Conservation (phyloP, 2,329 filamentous ascomycete genomes). For the Fusarium pseudocircinatum region DNA sequence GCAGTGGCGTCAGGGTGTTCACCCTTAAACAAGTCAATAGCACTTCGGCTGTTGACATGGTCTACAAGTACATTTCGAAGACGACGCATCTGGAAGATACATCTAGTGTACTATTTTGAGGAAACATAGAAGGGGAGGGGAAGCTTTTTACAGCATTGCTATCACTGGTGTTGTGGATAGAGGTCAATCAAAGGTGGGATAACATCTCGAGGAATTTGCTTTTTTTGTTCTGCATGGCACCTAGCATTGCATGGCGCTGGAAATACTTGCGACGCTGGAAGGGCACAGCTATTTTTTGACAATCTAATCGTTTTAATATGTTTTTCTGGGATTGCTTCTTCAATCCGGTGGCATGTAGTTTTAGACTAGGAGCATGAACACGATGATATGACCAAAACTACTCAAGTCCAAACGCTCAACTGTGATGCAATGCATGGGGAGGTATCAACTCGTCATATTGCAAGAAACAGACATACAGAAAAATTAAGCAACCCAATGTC, state of each 20-base stretch:
- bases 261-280: constrained; percentile 19
- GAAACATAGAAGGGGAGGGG: constrained; percentile 1
- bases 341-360: constrained; percentile 1
- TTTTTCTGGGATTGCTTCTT: background rate
- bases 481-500: constrained; percentile 38
- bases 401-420: background rate
- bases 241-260: constrained; percentile 43
- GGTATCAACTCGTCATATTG: constrained; percentile 45
- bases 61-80: background rate
- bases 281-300: constrained; percentile 20
- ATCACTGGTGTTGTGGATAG: constrained; percentile 30
- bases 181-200: background rate
- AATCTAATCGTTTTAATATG: constrained; percentile 26
- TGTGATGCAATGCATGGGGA: constrained; percentile 16
- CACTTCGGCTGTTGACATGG: background rate
- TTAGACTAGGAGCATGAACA: constrained; percentile 7
- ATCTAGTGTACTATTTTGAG: constrained; percentile 16
- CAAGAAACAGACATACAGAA: constrained; percentile 41
- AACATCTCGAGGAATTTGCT: background rate
- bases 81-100: background rate
- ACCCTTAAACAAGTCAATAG: constrained; percentile 40
- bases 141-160: background rate
- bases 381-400: constrained; percentile 12
- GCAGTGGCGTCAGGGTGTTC: constrained; percentile 55
- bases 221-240: constrained; percentile 32